Evolutionary conservation across 1,284 basidiomycete species (phyloP).

Genomic region (Boletus sp.): DNA sequence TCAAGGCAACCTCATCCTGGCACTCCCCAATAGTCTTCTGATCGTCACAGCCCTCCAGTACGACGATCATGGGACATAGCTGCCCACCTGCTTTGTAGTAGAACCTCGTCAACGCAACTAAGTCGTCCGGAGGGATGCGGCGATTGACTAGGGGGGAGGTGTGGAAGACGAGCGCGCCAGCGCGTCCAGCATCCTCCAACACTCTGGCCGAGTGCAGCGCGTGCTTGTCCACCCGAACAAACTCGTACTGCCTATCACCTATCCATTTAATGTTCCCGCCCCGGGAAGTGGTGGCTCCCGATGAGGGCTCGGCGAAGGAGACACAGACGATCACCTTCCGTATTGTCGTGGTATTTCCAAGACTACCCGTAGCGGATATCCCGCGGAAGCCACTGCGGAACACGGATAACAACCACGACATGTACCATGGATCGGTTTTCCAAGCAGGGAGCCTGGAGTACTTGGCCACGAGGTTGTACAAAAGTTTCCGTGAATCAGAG

Average conservation of each 20-base stretch:
- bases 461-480: background rate
- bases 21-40: background rate
- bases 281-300: background rate
- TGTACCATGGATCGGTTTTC: background rate
- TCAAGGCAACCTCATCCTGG: background rate
- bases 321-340: background rate
- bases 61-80: constrained; percentile 3
- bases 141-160: background rate
- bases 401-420: background rate
- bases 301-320: background rate
- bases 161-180: constrained; percentile 1
- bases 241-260: background rate
- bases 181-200: background rate
- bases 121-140: background rate
- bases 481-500: background rate
- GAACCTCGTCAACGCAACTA: background rate
- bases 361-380: background rate
- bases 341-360: background rate
- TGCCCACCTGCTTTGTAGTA: background rate
- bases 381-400: background rate
- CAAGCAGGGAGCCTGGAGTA: background rate
- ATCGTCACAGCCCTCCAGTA: background rate
- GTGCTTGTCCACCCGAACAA: background rate
- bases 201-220: background rate
- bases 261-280: background rate